phyloP scores from a whole-genome alignment of 805 yeast genomes.

The Cyberlindnera mrakii region DNA sequence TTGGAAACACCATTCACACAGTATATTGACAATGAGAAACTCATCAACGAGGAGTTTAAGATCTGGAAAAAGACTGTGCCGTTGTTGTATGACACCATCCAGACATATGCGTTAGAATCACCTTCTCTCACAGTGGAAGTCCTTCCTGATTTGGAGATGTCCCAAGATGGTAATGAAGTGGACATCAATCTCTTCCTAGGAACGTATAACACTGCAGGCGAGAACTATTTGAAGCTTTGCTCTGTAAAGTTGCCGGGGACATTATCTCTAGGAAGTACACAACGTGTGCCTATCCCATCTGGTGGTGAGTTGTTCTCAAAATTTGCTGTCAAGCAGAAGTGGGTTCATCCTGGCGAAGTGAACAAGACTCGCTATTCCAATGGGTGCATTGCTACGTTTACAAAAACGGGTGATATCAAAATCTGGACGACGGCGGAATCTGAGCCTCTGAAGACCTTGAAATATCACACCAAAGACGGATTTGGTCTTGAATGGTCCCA shows the following conservation, averaged over 20 bases:
- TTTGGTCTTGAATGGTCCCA: slow-evolving; percentile 67
- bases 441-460: slow-evolving; percentile 27
- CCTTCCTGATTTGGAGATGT: slow-evolving; percentile 33
- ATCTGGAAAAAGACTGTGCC: slow-evolving; percentile 85
- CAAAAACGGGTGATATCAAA: slow-evolving; percentile 40
- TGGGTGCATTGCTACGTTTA: slow-evolving; percentile 17
- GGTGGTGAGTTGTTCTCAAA: slow-evolving; percentile 29
- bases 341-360: slow-evolving; percentile 58
- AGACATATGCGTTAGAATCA: slow-evolving; percentile 49
- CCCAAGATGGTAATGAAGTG: slow-evolving; percentile 25
- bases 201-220: slow-evolving; percentile 33
- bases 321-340: slow-evolving; percentile 31
- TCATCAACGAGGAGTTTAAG: slow-evolving; percentile 69
- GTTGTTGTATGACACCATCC: slow-evolving; percentile 61
- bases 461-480: slow-evolving; percentile 61
- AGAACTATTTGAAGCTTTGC: slow-evolving; percentile 41
- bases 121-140: slow-evolving; percentile 58
- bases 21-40: slow-evolving; percentile 53
- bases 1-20: slow-evolving; percentile 18
- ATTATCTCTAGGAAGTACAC: slow-evolving; percentile 29
- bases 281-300: slow-evolving; percentile 23
- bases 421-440: slow-evolving; percentile 30
- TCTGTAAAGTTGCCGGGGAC: slow-evolving; percentile 36
- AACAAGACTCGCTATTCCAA: slow-evolving; percentile 49
- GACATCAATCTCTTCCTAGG: slow-evolving; percentile 40